Percentiles rank a stretch among this genome's conserved stretches.
Evolutionary conservation across 164 flowering plant species (phyloP).

Genomic region (Litsea cubeba): DNA sequence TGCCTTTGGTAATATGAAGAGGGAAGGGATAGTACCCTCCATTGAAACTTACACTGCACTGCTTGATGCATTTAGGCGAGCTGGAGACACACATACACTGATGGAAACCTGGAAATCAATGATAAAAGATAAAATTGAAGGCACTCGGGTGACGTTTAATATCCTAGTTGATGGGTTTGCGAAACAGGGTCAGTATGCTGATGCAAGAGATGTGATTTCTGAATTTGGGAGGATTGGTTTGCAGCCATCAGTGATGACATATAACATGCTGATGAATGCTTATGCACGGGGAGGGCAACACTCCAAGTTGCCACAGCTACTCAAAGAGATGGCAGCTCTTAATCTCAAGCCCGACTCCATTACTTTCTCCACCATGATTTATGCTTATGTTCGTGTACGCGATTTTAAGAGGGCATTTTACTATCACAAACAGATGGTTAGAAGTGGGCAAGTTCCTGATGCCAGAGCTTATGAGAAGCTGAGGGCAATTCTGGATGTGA

Average conservation of each 20-base stretch:
- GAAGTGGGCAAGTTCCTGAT: slow-evolving; percentile 76
- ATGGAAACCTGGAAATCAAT: slow-evolving; percentile 80
- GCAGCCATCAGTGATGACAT: slow-evolving; percentile 78
- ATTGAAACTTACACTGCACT: slow-evolving; percentile 85
- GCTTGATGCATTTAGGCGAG: slow-evolving; percentile 85
- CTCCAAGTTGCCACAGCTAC: slow-evolving; percentile 69
- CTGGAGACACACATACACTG: slow-evolving; percentile 62
- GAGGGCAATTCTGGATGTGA: slow-evolving; percentile 63
- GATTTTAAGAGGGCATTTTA: slow-evolving; percentile 86
- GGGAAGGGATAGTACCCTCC: slow-evolving; percentile 69
- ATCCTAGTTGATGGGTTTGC: slow-evolving; percentile 86
- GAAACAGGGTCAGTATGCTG: slow-evolving; percentile 74
- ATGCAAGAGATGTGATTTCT: slow-evolving; percentile 80
- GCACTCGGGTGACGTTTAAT: slow-evolving; percentile 78
- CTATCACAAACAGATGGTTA: slow-evolving; percentile 86
- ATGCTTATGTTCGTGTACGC: slow-evolving; percentile 84
- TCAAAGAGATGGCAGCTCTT: slow-evolving; percentile 79
- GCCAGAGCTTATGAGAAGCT: slow-evolving; percentile 67
- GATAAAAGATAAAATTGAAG: slow-evolving; percentile 58
- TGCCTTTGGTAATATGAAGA: slow-evolving; percentile 67
- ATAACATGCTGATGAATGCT: slow-evolving; percentile 92
- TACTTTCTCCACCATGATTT: slow-evolving; percentile 82
- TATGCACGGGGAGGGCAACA: slow-evolving; percentile 92
- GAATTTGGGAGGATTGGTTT: slow-evolving; percentile 78
- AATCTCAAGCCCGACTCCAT: slow-evolving; percentile 77